These are phyloP conservation scores for Mucor lusitanicus DNA, from an alignment of 371 early-diverging fungal species.

Conservation along the genomic window DNA sequence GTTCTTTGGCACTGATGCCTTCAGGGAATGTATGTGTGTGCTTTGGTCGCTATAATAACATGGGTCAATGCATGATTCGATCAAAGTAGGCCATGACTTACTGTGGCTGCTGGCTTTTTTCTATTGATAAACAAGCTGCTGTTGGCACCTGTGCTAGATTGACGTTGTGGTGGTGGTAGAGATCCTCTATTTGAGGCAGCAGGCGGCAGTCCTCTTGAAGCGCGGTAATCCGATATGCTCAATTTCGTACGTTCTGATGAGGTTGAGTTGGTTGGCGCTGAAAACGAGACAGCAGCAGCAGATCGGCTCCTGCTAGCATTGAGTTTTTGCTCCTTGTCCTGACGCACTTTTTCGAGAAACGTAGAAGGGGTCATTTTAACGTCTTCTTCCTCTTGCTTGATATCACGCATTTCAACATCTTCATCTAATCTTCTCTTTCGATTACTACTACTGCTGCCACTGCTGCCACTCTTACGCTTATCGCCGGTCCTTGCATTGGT, in stretches of 20 bases:
- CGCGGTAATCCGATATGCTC: constrained; percentile 19
- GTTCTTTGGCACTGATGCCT: constrained; percentile 20
- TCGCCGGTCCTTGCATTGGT: neutral
- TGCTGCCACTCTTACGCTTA: neutral
- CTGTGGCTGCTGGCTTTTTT: neutral
- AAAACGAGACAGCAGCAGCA: neutral
- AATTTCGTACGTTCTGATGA: neutral
- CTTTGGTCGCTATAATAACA: constrained; percentile 9
- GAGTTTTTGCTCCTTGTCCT: constrained; percentile 2
- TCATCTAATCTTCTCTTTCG: neutral
- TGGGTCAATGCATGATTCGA: neutral
- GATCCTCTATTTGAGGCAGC: neutral
- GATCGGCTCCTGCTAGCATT: neutral
- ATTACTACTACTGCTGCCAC: neutral
- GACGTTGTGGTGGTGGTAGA: neutral
- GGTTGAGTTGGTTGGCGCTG: neutral
- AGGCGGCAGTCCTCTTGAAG: constrained; percentile 24
- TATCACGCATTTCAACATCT: constrained; percentile 2
- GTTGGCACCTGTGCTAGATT: neutral
- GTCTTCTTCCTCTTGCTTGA: neutral
- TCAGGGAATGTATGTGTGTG: constrained; percentile 2
- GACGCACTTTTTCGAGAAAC: constrained; percentile 20
- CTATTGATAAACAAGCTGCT: constrained; percentile 28
- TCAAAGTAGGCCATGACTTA: constrained; percentile 2
- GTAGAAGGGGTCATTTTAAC: neutral